Conservation (phyloP, 140 eudicot genomes). For the Eryngium alpinum region DNA sequence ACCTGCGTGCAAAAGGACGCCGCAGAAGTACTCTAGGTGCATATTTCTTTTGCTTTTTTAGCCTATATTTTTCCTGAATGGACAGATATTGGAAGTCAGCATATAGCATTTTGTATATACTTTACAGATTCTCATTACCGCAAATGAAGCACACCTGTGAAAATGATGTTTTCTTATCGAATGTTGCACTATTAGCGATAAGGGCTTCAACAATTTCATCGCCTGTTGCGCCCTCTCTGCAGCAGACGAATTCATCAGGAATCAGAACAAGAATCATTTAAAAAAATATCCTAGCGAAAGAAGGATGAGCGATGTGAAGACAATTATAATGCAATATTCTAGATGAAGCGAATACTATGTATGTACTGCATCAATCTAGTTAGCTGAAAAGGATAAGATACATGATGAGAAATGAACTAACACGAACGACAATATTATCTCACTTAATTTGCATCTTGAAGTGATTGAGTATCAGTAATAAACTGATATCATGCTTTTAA, state of each 20-base stretch:
- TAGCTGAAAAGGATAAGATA: background rate
- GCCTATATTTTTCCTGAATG: constrained; percentile 82
- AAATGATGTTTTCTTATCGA: constrained; percentile 87
- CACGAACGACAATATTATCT: no score
- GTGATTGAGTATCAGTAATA: no score
- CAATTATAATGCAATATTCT: no score
- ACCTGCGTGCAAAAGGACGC: constrained; percentile 96
- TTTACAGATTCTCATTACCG: background rate
- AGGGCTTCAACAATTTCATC: constrained; percentile 90
- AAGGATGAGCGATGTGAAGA: no score
- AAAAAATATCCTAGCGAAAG: no score
- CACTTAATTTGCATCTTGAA: no score
- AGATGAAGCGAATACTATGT: no score
- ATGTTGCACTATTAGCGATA: constrained; percentile 87
- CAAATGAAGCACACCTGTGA: constrained; percentile 58
- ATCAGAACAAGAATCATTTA: no score
- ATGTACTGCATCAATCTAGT: no score
- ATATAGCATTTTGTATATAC: constrained; percentile 4
- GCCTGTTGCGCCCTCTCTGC: constrained; percentile 87
- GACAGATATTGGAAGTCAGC: constrained; percentile 8
- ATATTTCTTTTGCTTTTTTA: constrained; percentile 90
- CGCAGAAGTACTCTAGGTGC: constrained; percentile 89
- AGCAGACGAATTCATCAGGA: constrained; percentile 7
- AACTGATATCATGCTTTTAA: no score
- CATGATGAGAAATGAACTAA: no score